phyloP scores from a whole-genome alignment of 306 rosid species.

The Chamaecrista fasciculata region DNA sequence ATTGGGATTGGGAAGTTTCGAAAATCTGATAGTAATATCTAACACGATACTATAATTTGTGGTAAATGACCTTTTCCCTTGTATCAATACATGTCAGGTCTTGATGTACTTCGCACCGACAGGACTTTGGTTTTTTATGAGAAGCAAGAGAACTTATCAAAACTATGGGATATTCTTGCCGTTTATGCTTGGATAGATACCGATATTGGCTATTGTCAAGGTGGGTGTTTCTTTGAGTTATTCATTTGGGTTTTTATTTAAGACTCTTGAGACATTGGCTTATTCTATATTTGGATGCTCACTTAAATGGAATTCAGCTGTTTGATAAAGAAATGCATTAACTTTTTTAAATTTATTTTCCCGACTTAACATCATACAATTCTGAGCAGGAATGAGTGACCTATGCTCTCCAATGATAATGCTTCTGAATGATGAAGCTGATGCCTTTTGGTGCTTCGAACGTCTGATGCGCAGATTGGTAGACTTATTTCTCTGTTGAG shows the following conservation, averaged over 20 bases:
- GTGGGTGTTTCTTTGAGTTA: conserved; percentile 39
- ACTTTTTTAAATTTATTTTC: conserved; percentile 15
- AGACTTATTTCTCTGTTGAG: conserved; percentile 24
- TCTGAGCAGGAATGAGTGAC: conserved; percentile 90
- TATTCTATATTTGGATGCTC: neutral
- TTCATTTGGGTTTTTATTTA: neutral
- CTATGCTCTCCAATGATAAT: conserved; percentile 97
- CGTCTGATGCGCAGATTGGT: conserved; percentile 94
- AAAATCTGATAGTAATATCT: neutral
- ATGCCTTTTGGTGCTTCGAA: conserved; percentile 96
- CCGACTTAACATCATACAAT: conserved; percentile 17
- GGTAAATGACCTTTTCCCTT: neutral
- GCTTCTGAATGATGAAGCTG: conserved; percentile 90
- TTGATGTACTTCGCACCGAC: conserved; percentile 93
- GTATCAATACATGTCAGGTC: conserved; percentile 50
- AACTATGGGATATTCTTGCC: conserved; percentile 95
- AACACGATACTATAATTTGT: neutral
- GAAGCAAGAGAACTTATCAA: conserved; percentile 75
- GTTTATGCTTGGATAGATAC: conserved; percentile 87
- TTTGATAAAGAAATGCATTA: neutral
- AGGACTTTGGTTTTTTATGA: conserved; percentile 84
- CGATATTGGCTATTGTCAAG: conserved; percentile 97
- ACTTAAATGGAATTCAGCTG: neutral
- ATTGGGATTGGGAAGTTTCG: neutral
- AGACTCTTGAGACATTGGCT: neutral